Base-by-base conservation (phyloP, 2,329 filamentous ascomycete species). In the Phyllosticta citrichinensis region DNA sequence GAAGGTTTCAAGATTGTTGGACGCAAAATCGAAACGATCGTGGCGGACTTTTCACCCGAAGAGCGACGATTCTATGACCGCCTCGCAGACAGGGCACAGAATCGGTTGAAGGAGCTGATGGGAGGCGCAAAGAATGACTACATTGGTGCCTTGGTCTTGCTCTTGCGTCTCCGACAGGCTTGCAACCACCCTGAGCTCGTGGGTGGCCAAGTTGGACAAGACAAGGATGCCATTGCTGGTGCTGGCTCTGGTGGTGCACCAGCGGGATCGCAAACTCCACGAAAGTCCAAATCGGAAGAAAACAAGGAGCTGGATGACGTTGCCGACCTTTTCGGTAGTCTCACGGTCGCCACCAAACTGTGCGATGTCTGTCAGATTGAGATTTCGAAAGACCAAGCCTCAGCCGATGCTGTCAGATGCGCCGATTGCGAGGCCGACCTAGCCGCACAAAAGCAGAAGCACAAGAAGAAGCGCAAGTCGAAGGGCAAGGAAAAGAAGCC, bases 111-210 rank as follows among this genome's bases (percentile, higher is more conserved):
- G 68, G 84, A 86, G 71, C 95, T 97, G 88, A 92, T 96, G 86
- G 84, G 83, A 57, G 86, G 84, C 6, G 85, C 80, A 27, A 86
- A 89, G 69, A 78, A 92, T 58, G 95, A 91, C 76, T 97, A 97
- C 71, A 93, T 95, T 62, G 95, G 91, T 68, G 94, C 94, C 19
- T 84, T 99, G 69, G 92, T 96, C 12, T 78, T 99, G 63, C 83
- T 99, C n/a, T 78, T 99, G 61, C 87, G 94, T 50, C 79, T 99
- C 63, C 83, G 94, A 63, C 94, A 99, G 73, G 89, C 91, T 20
- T 99, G 94, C 74, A 96, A 99, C 69, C 94, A 99, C 71, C 91
- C 92, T 0, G 87, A 91, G 65, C 80, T 99, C 54, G 87, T 96
- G 12, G 89, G 90, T 65, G 87, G 87, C 64, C 93, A 95, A 69